phyloP scores from a whole-genome alignment of 441 rosid genomes.

The Erysimum cheiri region DNA sequence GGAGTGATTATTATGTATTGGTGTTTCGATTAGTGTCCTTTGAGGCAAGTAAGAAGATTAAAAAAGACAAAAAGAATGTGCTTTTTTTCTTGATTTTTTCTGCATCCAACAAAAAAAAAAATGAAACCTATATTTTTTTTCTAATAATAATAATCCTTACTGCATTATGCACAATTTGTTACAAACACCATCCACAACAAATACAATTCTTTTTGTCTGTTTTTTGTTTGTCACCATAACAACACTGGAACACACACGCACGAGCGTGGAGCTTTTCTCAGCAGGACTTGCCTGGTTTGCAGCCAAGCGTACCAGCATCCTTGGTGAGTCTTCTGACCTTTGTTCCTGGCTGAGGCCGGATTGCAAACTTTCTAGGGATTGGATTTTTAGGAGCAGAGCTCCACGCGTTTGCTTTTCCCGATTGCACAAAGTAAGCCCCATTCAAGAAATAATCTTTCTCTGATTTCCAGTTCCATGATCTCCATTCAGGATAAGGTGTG shows the following conservation, averaged over 20 bases:
- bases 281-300: slow-evolving; percentile 45
- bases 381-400: slow-evolving; percentile 39
- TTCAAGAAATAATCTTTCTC: slow-evolving; percentile 56
- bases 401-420: slow-evolving; percentile 42
- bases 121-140: slow-evolving; percentile 11
- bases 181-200: slow-evolving; percentile 33
- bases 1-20: slow-evolving; percentile 34
- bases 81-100: slow-evolving; percentile 8
- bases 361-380: slow-evolving; percentile 40
- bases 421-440: slow-evolving; percentile 55
- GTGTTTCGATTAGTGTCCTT: slow-evolving; percentile 19
- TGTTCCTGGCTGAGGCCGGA: slow-evolving; percentile 50
- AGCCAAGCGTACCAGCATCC: slow-evolving; percentile 52
- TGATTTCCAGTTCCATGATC: slow-evolving; percentile 55
- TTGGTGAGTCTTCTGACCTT: slow-evolving; percentile 49
- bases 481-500: slow-evolving; percentile 46
- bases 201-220: slow-evolving; percentile 18
- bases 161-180: slow-evolving; percentile 35
- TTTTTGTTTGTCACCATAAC: slow-evolving; percentile 27
- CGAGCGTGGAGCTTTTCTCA: slow-evolving; percentile 26
- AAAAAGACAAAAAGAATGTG: slow-evolving; percentile 24
- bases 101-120: slow-evolving; percentile 11
- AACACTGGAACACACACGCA: slow-evolving; percentile 27
- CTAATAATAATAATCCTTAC: slow-evolving; percentile 21
- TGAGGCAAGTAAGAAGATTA: slow-evolving; percentile 22